phyloP scores from a whole-genome alignment of 176 grass and related monocot species.

The Bothriochloa decipiens region DNA sequence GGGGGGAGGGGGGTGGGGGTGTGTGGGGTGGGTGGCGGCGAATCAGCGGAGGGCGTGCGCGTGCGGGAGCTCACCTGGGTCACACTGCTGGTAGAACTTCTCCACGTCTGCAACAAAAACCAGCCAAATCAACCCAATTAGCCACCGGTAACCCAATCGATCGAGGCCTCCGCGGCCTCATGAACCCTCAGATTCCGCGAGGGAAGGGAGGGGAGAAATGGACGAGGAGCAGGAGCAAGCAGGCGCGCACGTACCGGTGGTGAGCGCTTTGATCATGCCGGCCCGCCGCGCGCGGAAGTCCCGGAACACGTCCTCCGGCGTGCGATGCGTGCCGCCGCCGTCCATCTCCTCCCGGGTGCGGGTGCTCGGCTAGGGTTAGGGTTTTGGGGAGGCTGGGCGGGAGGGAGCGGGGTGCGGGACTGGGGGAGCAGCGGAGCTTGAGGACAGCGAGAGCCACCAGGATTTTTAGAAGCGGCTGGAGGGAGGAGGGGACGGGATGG shows the following conservation, averaged over 20 bases:
- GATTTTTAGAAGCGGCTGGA: conserved; percentile 38
- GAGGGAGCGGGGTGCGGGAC: not conserved
- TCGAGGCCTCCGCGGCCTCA: not conserved
- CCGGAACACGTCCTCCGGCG: conserved; percentile 94
- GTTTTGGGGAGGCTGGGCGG: conserved; percentile 30
- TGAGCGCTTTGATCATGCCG: conserved; percentile 93
- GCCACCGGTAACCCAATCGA: conserved; percentile 15
- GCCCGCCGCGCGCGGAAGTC: conserved; percentile 83
- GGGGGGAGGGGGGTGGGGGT: not conserved
- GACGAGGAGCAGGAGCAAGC: too few relatives aligned
- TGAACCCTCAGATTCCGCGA: not conserved
- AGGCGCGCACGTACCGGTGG: conserved; percentile 56
- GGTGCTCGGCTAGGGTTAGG: conserved; percentile 57
- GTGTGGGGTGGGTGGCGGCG: too few relatives aligned
- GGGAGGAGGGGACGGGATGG: not conserved
- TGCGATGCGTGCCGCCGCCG: conserved; percentile 58
- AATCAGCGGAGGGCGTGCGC: conserved; percentile 1
- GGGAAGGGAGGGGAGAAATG: not conserved
- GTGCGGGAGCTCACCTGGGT: conserved; percentile 65
- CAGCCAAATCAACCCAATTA: conserved; percentile 22
- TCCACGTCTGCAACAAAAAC: conserved; percentile 77
- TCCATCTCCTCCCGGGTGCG: conserved; percentile 43
- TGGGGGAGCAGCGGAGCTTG: conserved; percentile 10
- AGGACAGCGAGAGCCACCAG: conserved; percentile 33
- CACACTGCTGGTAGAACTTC: conserved; percentile 91